These are phyloP conservation scores for Chalciporus chontae DNA, from an alignment of 768 basidiomycete genomes.

Conservation along the genomic window DNA sequence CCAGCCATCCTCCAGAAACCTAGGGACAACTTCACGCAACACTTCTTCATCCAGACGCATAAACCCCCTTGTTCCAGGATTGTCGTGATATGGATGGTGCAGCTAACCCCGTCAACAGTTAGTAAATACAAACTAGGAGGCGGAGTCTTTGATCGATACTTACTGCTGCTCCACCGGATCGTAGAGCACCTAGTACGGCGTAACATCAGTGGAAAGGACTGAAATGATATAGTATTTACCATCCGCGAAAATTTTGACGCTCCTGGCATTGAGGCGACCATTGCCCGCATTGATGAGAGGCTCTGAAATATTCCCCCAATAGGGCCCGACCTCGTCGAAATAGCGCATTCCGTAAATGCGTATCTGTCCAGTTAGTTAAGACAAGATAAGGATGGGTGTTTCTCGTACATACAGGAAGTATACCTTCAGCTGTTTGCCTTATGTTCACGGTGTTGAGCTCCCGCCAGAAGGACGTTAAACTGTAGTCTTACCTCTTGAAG, in stretches of 20 bases:
- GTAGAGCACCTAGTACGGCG: constrained; percentile 62
- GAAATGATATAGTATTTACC: constrained; percentile 17
- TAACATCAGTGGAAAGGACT: background rate
- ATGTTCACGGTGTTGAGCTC: constrained; percentile 2
- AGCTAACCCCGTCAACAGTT: constrained; percentile 40
- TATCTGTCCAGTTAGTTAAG: constrained; percentile 42
- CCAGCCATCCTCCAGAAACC: constrained; percentile 79
- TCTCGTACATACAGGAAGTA: constrained; percentile 52
- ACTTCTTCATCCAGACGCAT: constrained; percentile 67
- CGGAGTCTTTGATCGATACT: constrained; percentile 16
- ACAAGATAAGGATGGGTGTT: constrained; percentile 4
- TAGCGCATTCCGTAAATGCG: constrained; percentile 77
- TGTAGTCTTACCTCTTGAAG: constrained; percentile 53
- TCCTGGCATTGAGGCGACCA: constrained; percentile 64
- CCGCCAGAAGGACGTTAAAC: background rate
- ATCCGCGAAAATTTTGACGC: constrained; percentile 77
- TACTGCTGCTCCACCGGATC: constrained; percentile 89
- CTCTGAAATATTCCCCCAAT: constrained; percentile 67
- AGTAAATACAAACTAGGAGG: background rate
- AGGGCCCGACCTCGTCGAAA: constrained; percentile 61
- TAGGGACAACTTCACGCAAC: constrained; percentile 59
- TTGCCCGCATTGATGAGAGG: constrained; percentile 57
- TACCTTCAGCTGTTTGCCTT: constrained; percentile 59
- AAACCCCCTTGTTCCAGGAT: constrained; percentile 70
- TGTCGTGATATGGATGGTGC: constrained; percentile 78